A percentile compares a stretch with the other conserved stretches of the same genome.
Evolutionary conservation across 169 alveolate species (phyloP).

Genomic region (Plasmodium gaboni): DNA sequence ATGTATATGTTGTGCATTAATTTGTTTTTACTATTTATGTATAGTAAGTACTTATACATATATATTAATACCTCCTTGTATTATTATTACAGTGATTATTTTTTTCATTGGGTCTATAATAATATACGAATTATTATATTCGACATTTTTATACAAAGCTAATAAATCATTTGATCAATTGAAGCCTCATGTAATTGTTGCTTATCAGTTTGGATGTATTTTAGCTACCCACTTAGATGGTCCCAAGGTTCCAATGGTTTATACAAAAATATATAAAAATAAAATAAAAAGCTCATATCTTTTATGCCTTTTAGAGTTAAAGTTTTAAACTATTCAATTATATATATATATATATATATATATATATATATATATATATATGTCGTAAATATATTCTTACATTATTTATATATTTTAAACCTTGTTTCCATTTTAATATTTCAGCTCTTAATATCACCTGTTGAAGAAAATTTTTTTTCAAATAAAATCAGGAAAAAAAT

Average conservation of each 20-base stretch:
- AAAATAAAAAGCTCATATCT: neutral
- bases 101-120: slow-evolving; percentile 30
- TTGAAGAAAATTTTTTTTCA: slow-evolving; percentile 53
- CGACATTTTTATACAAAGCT: slow-evolving; percentile 19
- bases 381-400: neutral
- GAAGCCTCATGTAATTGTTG: slow-evolving; percentile 57
- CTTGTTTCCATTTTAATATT: neutral
- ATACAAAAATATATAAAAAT: slow-evolving; percentile 5
- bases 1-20: slow-evolving; percentile 16
- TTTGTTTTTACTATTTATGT: slow-evolving; percentile 13
- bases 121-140: slow-evolving; percentile 39
- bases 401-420: slow-evolving; percentile 1
- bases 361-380: neutral
- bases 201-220: slow-evolving; percentile 62
- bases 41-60: neutral
- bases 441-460: slow-evolving; percentile 58
- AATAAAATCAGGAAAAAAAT: slow-evolving; percentile 7
- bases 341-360: slow-evolving; percentile 3
- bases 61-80: slow-evolving; percentile 23
- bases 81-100: slow-evolving; percentile 16
- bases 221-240: slow-evolving; percentile 36
- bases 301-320: too few relatives aligned
- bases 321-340: neutral
- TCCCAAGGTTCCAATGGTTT: slow-evolving; percentile 52
- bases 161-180: slow-evolving; percentile 20